Percentiles rank a stretch among this genome's conserved stretches.
These are phyloP conservation scores for Aspergillus terreus DNA, from an alignment of 2,329 filamentous ascomycete genomes.

Conservation along the genomic window DNA sequence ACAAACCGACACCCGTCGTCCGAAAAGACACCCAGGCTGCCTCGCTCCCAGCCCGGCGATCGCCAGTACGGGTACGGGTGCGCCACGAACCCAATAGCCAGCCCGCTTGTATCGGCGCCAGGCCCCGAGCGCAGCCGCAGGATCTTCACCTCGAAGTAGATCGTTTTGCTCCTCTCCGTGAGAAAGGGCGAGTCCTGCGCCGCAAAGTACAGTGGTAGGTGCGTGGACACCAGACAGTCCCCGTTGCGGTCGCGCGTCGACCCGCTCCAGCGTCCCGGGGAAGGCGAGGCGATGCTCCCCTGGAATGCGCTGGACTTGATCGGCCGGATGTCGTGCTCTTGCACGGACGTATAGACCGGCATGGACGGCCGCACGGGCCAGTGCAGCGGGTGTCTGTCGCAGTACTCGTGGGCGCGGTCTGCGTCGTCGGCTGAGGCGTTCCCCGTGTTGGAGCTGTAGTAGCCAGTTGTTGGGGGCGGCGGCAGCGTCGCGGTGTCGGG, in stretches of 20 bases:
- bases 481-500: conserved; percentile 59
- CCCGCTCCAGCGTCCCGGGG: conserved; percentile 44
- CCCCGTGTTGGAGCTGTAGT: conserved; percentile 52
- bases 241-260: conserved; percentile 39
- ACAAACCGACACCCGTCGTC: conserved; percentile 63
- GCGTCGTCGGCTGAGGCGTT: conserved; percentile 56
- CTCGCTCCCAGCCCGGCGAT: conserved; percentile 62
- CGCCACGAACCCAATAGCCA: conserved; percentile 58
- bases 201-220: conserved; percentile 56
- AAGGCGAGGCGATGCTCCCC: conserved; percentile 34
- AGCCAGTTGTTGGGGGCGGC: conserved; percentile 54
- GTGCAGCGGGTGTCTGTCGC: conserved; percentile 49
- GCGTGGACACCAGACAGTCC: conserved; percentile 53
- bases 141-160: conserved; percentile 60
- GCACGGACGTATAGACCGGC: conserved; percentile 41
- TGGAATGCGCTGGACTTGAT: conserved; percentile 40
- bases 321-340: conserved; percentile 44
- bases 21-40: conserved; percentile 57
- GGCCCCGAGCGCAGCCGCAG: conserved; percentile 38
- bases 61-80: conserved; percentile 61
- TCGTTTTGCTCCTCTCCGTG: conserved; percentile 46
- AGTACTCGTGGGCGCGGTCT: conserved; percentile 55
- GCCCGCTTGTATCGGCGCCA: conserved; percentile 46
- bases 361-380: conserved; percentile 43
- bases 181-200: conserved; percentile 47